Evolutionary conservation across 495 filamentous ascomycete genomes (phyloP).

Genomic region (Daldinia caldariorum): DNA sequence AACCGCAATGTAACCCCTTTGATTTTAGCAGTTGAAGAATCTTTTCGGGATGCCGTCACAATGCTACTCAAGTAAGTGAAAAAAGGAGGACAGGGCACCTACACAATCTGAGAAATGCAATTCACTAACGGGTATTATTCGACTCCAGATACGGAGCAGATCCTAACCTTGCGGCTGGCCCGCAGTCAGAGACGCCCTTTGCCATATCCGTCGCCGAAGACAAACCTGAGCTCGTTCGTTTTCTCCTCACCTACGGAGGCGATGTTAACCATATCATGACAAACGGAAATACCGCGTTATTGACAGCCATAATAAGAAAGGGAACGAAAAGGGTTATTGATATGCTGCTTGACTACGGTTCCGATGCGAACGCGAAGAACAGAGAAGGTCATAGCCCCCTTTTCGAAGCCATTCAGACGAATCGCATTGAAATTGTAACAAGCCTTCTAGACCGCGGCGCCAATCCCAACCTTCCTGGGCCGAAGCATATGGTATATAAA

Average conservation of each 20-base stretch:
- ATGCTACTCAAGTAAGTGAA: slow-evolving; percentile 56
- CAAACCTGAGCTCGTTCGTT: slow-evolving; percentile 55
- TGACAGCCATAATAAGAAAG: slow-evolving; percentile 59
- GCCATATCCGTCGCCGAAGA: slow-evolving; percentile 49
- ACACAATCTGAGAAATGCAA: not conserved
- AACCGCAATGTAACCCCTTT: slow-evolving; percentile 55
- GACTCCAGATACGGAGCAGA: slow-evolving; percentile 56
- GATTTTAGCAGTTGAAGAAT: slow-evolving; percentile 54
- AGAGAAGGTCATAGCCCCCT: slow-evolving; percentile 61
- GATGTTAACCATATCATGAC: slow-evolving; percentile 54
- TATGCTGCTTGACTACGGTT: slow-evolving; percentile 59
- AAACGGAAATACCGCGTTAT: slow-evolving; percentile 59
- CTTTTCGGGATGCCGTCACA: slow-evolving; percentile 55
- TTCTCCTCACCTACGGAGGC: slow-evolving; percentile 60
- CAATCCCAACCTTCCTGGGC: slow-evolving; percentile 60
- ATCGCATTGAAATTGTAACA: slow-evolving; percentile 56
- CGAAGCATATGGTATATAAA: slow-evolving; percentile 55
- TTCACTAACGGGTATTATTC: slow-evolving; percentile 3
- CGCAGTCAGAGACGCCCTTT: slow-evolving; percentile 55
- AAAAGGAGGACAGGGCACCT: too few relatives aligned
- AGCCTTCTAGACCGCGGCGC: slow-evolving; percentile 61
- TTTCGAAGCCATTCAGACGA: slow-evolving; percentile 54
- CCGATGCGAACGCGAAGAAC: slow-evolving; percentile 63
- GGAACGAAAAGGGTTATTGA: slow-evolving; percentile 55
- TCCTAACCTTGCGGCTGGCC: slow-evolving; percentile 55